These are phyloP conservation scores for Fusarium equiseti DNA, from an alignment of 2,329 filamentous ascomycete species.

Conservation along the genomic window DNA sequence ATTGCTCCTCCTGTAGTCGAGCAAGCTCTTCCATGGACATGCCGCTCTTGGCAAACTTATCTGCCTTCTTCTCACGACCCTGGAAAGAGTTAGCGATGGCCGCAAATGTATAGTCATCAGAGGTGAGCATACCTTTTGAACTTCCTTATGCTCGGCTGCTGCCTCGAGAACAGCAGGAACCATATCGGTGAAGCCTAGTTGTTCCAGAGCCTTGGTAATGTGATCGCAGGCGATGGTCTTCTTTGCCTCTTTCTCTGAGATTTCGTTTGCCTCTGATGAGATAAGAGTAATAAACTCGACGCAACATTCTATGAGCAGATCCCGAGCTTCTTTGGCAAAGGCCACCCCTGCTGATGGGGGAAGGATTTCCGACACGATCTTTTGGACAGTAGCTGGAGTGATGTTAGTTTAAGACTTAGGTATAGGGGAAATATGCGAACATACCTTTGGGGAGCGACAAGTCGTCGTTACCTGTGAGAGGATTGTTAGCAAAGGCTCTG, in stretches of 20 bases:
- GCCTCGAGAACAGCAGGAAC: conserved; percentile 88
- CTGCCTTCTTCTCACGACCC: conserved; percentile 96
- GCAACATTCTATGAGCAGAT: conserved; percentile 97
- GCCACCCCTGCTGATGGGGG: conserved; percentile 79
- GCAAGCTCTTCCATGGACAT: conserved; percentile 91
- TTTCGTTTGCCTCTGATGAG: conserved; percentile 98
- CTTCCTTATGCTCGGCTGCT: conserved; percentile 91
- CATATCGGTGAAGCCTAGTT: conserved; percentile 93
- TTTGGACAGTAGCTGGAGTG: conserved; percentile 72
- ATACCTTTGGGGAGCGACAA: conserved; percentile 74
- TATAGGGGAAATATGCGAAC: conserved; percentile 14
- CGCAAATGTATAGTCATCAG: conserved; percentile 36
- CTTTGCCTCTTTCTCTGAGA: conserved; percentile 98
- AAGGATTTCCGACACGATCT: conserved; percentile 95
- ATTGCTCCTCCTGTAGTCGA: conserved; percentile 90
- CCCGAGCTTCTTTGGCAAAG: conserved; percentile 94
- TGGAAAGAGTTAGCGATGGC: conserved; percentile 61
- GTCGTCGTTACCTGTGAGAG: conserved; percentile 69
- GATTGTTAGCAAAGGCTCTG: conserved; percentile 49
- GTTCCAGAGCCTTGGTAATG: conserved; percentile 92
- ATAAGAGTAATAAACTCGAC: conserved; percentile 99
- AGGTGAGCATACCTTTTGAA: conserved; percentile 78
- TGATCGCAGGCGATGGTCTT: conserved; percentile 99
- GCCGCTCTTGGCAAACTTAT: conserved; percentile 95
- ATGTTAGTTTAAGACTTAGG: conserved; percentile 45